Base-by-base conservation (phyloP, 148 eudicot genomes). In the Diospyros kaki region DNA sequence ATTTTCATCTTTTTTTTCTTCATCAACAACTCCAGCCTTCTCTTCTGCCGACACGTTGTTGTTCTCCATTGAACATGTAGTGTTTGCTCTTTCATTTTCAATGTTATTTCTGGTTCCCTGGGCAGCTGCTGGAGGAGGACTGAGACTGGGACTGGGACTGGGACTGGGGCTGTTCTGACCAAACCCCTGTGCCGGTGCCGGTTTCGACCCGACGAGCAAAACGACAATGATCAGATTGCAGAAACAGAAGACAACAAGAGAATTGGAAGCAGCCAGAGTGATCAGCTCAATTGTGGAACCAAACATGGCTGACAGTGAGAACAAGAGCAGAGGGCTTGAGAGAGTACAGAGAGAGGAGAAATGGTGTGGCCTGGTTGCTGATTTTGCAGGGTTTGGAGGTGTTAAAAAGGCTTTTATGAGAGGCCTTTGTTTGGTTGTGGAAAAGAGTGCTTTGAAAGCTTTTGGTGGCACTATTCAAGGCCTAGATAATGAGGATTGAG, bases 211-310 rank as follows among this genome's bases (percentile, higher is more conserved):
- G 2, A 78, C 82, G 18, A 93, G 82, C 48, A 93, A 84, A 50
- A 82, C 66, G 68, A 78, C 79, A 42, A 93, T 87, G 77, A 90
- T 83, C 4, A 93, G 68, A 55, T 93, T 90, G 77, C 93, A 90
- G 78, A 93, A 86, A 64, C 90, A 86, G 73, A 93, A 93, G 7
- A 84, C 39, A 4, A 81, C 38, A 13, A 79, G 88, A 15, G 86
- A 80, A 66, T 84, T 93, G 14, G 86, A 82, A 65, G 89, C 75
- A 17, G 90, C 92, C 42, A 78, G 61, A 45, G 78, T 69, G 73
- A 90, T 66, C 73, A 89, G 28, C 71, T 87, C 92, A 18, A 85
- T 55, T 54, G 88, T 77, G 17, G 80, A 80, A 61, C 68, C 50
- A 75, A 92, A 81, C 90, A 88, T 84, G 51, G 54, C 72, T 28